phyloP scores from a whole-genome alignment of 2,329 filamentous ascomycete genomes.

The Fusarium phyllophilum region DNA sequence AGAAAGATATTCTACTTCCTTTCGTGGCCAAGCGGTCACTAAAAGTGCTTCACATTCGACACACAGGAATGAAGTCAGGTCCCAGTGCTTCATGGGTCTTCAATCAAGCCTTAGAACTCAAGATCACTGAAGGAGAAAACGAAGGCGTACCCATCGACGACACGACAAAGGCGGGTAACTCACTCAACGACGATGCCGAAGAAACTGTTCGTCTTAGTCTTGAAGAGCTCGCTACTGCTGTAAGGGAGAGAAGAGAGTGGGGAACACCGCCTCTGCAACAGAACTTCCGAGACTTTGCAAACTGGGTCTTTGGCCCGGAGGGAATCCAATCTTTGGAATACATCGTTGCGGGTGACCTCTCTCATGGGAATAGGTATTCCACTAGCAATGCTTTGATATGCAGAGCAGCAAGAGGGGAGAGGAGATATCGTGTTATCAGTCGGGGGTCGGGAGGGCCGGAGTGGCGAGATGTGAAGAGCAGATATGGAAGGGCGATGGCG shows the following conservation, averaged over 20 bases:
- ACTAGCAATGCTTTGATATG: neutral
- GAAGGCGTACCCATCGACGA: neutral
- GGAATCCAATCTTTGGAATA: neutral
- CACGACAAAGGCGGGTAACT: neutral
- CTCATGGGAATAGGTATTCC: neutral
- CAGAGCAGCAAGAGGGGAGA: rapidly evolving
- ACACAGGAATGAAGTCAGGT: neutral
- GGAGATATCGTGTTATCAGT: neutral
- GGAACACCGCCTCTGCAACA: neutral
- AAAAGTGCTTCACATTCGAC: neutral
- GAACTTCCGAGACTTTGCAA: neutral
- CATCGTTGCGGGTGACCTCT: neutral
- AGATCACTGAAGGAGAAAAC: neutral
- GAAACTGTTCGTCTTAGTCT: rapidly evolving
- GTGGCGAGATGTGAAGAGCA: neutral
- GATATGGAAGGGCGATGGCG: neutral
- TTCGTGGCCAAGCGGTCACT: neutral
- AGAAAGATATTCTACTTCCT: neutral
- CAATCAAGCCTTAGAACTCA: neutral
- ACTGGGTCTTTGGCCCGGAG: neutral
- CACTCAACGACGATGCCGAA: rapidly evolving
- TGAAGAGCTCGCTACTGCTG: rapidly evolving
- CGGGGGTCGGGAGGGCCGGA: neutral
- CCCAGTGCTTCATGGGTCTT: neutral
- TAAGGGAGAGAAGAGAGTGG: neutral